Evolutionary conservation across 1,284 basidiomycete genomes (phyloP), one percentile per base, ranked within the genome.

Genomic region (Wallemia ichthyophaga): DNA sequence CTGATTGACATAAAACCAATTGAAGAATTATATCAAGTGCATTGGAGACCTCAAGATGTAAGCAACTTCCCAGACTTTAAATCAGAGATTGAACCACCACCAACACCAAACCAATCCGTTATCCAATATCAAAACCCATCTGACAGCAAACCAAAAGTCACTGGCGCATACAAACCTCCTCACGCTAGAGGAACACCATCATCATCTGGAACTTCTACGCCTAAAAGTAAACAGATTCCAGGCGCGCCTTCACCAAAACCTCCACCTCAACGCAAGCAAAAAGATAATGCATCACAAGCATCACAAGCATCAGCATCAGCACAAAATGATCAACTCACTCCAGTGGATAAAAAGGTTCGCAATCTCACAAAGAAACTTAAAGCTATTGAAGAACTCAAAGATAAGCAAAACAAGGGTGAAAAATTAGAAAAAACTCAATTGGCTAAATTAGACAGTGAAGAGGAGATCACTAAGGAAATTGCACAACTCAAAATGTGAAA

Each of bases 281-380:
- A 56, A 25, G 48, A 25, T 25, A n/a, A 59, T 25, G 13, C 59
- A 53, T 25, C 28, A 55, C 31, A 5, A 58, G 25, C 17, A 37
- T 17, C 7, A 32, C 32, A 56, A 24, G 1, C 26, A 27, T 19
- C 9, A 31, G 15, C 27, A 59, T 17, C 37, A 61, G 5, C 37
- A 48, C 37, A 48, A 61, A 80, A 85, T 65, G 73, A 69, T 67
- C 68, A 72, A 64, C 73, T 88, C 67, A 81, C 96, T 72, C 77
- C 86, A 21, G 71, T 76, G 59, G 78, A 84, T 59, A 92, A 94
- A 76, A 95, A 94, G 76, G 78, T 87, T 61, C 75, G 91, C 64
- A 94, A 92, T 69, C 66, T 95, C 67, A 87, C 78, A 67, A 95
- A 95, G 76, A 92, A 94, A 85, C 76, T 94, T 66, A 92, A 92